phyloP scores from a whole-genome alignment of 2,329 filamentous ascomycete species.

The Colletotrichum godetiae region DNA sequence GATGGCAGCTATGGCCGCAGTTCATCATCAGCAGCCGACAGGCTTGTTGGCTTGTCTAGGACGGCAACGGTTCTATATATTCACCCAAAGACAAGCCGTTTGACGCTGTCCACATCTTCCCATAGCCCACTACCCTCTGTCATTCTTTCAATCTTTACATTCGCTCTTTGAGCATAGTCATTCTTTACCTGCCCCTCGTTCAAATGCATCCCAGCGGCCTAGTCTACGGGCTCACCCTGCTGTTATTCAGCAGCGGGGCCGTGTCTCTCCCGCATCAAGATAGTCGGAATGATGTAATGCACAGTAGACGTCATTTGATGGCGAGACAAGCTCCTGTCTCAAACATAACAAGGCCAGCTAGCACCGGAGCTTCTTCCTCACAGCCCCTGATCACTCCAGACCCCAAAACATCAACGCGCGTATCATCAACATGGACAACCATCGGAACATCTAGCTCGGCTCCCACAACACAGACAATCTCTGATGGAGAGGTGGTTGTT shows the following conservation, averaged over 20 bases:
- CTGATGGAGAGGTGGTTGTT: not conserved
- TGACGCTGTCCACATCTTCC: not conserved
- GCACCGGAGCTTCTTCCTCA: not conserved
- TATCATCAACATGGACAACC: not conserved
- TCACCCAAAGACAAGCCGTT: not conserved
- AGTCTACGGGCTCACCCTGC: not conserved
- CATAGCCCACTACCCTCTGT: not conserved
- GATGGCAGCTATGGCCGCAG: too few species aligned
- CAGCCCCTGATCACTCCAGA: constrained; percentile 1
- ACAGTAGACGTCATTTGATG: not conserved
- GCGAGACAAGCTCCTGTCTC: not conserved
- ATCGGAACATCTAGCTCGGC: not conserved
- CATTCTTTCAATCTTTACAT: not conserved
- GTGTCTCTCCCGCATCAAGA: not conserved
- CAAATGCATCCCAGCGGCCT: not conserved
- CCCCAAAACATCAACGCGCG: not conserved
- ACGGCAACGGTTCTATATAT: not conserved
- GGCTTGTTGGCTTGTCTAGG: too few species aligned
- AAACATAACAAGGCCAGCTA: not conserved
- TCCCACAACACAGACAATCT: not conserved
- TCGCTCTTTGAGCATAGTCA: not conserved
- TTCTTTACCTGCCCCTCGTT: not conserved
- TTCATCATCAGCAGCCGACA: too few species aligned
- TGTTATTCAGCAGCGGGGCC: not conserved
- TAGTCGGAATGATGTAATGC: not conserved